These are phyloP conservation scores for Sarocladium kiliense DNA, from an alignment of 2,329 filamentous ascomycete genomes.

Conservation along the genomic window DNA sequence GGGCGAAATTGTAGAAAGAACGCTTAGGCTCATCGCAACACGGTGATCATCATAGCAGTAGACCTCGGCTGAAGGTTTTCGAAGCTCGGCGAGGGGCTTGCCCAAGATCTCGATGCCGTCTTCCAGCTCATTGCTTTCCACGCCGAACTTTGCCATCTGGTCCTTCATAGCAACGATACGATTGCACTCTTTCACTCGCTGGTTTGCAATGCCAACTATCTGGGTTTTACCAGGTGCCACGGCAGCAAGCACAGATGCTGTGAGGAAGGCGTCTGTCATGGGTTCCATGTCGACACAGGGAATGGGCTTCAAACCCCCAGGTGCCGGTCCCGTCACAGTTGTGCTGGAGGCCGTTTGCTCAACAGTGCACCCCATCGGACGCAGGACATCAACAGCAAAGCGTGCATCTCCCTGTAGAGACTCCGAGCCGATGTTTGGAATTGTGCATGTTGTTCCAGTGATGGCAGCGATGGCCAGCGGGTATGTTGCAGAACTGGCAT, in stretches of 20 bases:
- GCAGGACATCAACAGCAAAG: conserved; percentile 84
- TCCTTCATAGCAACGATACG: conserved; percentile 93
- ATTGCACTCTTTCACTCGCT: conserved; percentile 97
- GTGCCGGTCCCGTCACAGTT: conserved; percentile 82
- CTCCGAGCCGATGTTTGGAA: conserved; percentile 89
- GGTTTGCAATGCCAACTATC: conserved; percentile 94
- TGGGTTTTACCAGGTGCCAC: conserved; percentile 78
- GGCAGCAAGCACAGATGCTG: conserved; percentile 86
- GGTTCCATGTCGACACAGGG: conserved; percentile 93
- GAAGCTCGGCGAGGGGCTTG: conserved; percentile 39
- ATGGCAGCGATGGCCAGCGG: conserved; percentile 91
- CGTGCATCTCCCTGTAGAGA: conserved; percentile 93
- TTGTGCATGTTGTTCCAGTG: conserved; percentile 89
- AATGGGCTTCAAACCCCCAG: conserved; percentile 68
- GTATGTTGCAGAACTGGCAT: conserved; percentile 96
- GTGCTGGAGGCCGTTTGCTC: conserved; percentile 81
- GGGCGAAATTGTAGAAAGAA: conserved; percentile 70
- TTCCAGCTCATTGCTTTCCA: conserved; percentile 79
- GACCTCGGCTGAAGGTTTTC: conserved; percentile 59
- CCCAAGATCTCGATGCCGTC: conserved; percentile 81
- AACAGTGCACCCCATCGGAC: conserved; percentile 90
- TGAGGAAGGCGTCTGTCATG: conserved; percentile 98
- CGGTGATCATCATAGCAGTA: conserved; percentile 97
- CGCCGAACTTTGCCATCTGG: conserved; percentile 89
- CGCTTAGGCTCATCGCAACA: conserved; percentile 97